phyloP scores from a whole-genome alignment of 2,329 filamentous ascomycete genomes.

The Domatiomyces catenatus region DNA sequence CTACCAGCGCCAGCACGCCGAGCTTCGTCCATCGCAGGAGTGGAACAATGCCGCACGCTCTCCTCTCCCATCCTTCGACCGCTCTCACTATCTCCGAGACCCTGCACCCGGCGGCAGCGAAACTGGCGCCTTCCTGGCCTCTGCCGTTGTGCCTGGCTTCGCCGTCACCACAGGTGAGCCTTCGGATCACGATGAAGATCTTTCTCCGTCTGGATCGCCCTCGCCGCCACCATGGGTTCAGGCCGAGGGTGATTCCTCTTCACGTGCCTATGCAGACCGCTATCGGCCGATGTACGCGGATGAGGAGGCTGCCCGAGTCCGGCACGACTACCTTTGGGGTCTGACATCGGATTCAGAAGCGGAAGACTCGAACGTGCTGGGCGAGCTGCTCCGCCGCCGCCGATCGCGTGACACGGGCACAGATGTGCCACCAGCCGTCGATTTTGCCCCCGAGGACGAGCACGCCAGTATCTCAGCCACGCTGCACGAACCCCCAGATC shows the following conservation, averaged over 20 bases:
- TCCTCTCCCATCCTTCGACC: conserved; percentile 23
- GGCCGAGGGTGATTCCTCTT: conserved; percentile 9
- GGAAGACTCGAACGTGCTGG: background rate
- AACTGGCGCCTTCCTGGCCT: conserved; percentile 4
- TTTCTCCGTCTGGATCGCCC: conserved; percentile 1
- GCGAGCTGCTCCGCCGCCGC: background rate
- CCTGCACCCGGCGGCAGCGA: conserved; percentile 1
- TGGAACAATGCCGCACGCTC: conserved; percentile 25
- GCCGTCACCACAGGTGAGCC: conserved; percentile 7
- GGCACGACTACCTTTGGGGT: conserved; percentile 5
- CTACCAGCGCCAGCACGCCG: conserved; percentile 15
- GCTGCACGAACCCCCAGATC: background rate
- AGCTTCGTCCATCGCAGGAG: conserved; percentile 25
- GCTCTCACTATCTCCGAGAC: conserved; percentile 14
- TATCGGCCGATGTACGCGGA: conserved; percentile 12
- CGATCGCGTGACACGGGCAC: background rate
- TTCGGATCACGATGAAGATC: conserved; percentile 9
- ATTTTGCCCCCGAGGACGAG: background rate
- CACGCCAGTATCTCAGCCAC: background rate
- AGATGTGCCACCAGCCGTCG: background rate
- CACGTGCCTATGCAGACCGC: conserved; percentile 11
- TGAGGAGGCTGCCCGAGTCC: conserved; percentile 2
- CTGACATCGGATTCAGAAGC: conserved; percentile 12
- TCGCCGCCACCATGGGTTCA: conserved; percentile 16
- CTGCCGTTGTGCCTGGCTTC: conserved; percentile 9